Evolutionary conservation across 345 rosid species (phyloP), one percentile per base, ranked within the genome.

Genomic region (Gossypium arboreum): DNA sequence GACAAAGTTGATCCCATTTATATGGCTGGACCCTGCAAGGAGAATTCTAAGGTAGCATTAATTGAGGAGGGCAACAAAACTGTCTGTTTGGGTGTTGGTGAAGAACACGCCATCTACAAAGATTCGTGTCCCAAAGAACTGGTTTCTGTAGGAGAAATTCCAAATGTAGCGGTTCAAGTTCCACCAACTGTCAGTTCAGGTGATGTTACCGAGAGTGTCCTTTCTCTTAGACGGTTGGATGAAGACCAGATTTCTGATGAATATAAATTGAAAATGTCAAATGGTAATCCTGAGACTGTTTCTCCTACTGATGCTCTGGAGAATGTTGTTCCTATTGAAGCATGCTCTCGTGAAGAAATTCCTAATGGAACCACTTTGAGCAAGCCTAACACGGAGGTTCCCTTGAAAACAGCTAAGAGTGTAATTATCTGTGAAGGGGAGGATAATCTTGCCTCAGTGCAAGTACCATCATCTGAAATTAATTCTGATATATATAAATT

Each of bases 241-340:
- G 39, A 34, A 34, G 39, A 67, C 50, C 76, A 58, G 45, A 77
- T 34, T 60, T 56, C 47, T 52, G 20, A 44, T 76, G 74, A 41
- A 9, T 61, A 73, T 55, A 44, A 48, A 50, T 50, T 39, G 13
- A 65, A 34, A 39, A 41, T 73, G 41, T 71, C 39, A 20, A 34
- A 34, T 4, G 39, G 39, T 34, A n/a, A 34, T 63, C 51, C 55
- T 64, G 77, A 34, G 41, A 60, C 69, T 58, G 45, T 51, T 61
- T 34, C 27, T 55, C 51, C 41, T 9, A 41, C 2, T 44, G 57
- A 43, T 67, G 47, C 22, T 66, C 60, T 56, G 25, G 48, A 62
- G 24, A 73, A 61, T 29, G 15, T 62, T 73, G 27, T 15, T 22
- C 27, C 39, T 29, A 13, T 29, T 10, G 52, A 66, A 51, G 43